These are phyloP conservation scores for Apodospora peruviana DNA, from an alignment of 495 filamentous ascomycete genomes.

Conservation along the genomic window DNA sequence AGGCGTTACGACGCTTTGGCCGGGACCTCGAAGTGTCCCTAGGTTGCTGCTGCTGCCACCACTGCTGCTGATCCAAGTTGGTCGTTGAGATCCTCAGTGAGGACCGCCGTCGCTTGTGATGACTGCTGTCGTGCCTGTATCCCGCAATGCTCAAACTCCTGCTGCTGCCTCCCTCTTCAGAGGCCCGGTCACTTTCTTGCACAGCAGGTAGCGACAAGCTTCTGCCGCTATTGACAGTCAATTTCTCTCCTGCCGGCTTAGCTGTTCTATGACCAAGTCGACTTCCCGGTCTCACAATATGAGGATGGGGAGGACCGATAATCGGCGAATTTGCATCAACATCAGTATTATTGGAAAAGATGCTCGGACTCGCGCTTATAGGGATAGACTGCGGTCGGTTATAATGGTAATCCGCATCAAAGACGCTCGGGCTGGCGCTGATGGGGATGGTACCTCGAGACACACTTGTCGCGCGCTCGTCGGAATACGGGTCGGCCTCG, in stretches of 20 bases:
- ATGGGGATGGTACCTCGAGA: constrained; percentile 8
- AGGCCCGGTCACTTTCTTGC: too few species aligned
- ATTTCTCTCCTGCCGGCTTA: background rate
- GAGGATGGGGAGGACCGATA: too few species aligned
- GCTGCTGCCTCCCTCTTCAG: too few species aligned
- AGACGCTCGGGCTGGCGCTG: constrained; percentile 13
- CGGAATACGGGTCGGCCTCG: constrained; percentile 1
- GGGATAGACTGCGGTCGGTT: constrained; percentile 1
- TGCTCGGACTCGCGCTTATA: background rate
- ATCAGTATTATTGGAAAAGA: background rate
- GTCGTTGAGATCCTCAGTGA: constrained; percentile 8
- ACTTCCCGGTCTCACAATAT: constrained; percentile 4
- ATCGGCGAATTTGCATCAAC: background rate
- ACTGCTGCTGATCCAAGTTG: background rate
- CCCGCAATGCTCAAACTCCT: too few species aligned
- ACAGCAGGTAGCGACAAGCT: constrained; percentile 6
- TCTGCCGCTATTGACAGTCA: background rate
- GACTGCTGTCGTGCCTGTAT: background rate
- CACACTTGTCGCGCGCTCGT: constrained; percentile 4
- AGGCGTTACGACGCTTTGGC: background rate
- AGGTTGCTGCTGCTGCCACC: background rate
- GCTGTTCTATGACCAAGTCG: constrained; percentile 1
- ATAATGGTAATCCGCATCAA: background rate
- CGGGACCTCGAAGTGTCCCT: background rate
- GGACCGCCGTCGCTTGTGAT: constrained; percentile 4